A percentile compares a stretch with the other conserved stretches of the same genome.
These are phyloP conservation scores for Benincasa hispida DNA, from an alignment of 306 rosid genomes.

Conservation along the genomic window DNA sequence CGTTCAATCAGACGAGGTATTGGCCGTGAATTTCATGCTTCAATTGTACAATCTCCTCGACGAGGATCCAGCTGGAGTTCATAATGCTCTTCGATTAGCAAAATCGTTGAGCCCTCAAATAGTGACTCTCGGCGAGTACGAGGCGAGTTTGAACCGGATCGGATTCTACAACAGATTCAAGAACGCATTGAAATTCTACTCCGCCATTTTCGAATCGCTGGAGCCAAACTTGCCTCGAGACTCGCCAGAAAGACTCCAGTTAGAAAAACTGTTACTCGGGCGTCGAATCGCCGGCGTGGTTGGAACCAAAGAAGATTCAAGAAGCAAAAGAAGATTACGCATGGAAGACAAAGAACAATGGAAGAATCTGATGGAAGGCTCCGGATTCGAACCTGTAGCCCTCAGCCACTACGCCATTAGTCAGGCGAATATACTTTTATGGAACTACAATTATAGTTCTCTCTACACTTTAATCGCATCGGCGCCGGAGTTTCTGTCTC, in stretches of 20 bases:
- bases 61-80: constrained; percentile 36
- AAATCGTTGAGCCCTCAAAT: constrained; percentile 63
- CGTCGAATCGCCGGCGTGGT: constrained; percentile 46
- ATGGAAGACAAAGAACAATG: constrained; percentile 78
- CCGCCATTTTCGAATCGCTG: constrained; percentile 66
- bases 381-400: constrained; percentile 54
- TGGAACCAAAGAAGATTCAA: constrained; percentile 27
- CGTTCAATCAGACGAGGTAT: constrained; percentile 42
- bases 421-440: constrained; percentile 75
- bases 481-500: constrained; percentile 64
- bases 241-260: constrained; percentile 57
- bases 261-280: constrained; percentile 61
- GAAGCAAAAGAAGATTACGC: constrained; percentile 35
- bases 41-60: constrained; percentile 71
- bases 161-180: constrained; percentile 46
- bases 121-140: constrained; percentile 83
- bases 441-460: constrained; percentile 64
- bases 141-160: constrained; percentile 50
- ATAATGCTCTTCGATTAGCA: constrained; percentile 49
- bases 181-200: constrained; percentile 58
- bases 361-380: constrained; percentile 58
- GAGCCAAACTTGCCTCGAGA: constrained; percentile 60
- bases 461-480: constrained; percentile 54
- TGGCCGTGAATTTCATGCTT: constrained; percentile 92
- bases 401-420: constrained; percentile 84